phyloP scores from a whole-genome alignment of 1,284 basidiomycete species.

The Porogramme epimiltina region DNA sequence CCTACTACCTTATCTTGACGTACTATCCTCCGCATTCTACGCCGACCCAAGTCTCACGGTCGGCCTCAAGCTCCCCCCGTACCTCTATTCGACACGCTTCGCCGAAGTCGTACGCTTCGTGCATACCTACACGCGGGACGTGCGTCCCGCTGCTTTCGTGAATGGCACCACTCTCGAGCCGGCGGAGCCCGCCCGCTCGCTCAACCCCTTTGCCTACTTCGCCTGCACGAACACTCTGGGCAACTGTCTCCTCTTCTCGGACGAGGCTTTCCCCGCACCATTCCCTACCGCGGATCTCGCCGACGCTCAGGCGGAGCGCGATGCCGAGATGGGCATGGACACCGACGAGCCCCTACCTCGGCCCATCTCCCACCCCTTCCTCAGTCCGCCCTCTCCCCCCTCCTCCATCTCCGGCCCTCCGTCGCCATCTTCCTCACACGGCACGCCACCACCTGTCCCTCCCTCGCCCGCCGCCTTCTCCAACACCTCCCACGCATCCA shows the following conservation, averaged over 20 bases:
- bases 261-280: conserved; percentile 40
- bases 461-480: conserved; percentile 8
- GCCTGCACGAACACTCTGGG: conserved; percentile 82
- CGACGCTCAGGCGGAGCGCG: not conserved
- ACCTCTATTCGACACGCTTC: conserved; percentile 66
- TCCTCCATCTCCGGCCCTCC: conserved; percentile 6
- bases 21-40: conserved; percentile 49
- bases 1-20: conserved; percentile 49
- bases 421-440: conserved; percentile 9
- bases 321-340: conserved; percentile 8
- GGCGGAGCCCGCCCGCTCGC: conserved; percentile 29
- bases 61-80: conserved; percentile 83
- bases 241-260: conserved; percentile 60
- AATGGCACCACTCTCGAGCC: conserved; percentile 28
- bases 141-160: conserved; percentile 26
- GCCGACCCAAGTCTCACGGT: conserved; percentile 60
- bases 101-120: conserved; percentile 49
- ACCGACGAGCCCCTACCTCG: conserved; percentile 3
- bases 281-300: not conserved
- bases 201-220: conserved; percentile 40
- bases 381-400: conserved; percentile 8
- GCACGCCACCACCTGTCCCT: conserved; percentile 8
- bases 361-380: conserved; percentile 4
- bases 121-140: conserved; percentile 33
- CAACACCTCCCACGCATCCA: not conserved